These are phyloP conservation scores for Corymbia citriodora DNA, from an alignment of 441 rosid genomes.

Conservation along the genomic window DNA sequence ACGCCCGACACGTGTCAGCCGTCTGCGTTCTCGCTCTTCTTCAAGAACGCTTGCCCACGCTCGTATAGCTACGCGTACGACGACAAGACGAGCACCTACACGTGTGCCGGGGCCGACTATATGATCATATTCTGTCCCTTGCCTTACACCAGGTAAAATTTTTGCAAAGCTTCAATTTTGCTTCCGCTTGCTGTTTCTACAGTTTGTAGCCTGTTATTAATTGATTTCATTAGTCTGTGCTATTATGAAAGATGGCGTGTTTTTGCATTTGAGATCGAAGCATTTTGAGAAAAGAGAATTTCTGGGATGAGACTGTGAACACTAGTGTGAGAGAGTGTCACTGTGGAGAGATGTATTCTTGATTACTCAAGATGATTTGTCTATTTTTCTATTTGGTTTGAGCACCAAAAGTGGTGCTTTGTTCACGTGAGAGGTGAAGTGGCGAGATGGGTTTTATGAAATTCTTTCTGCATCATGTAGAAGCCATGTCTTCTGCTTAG, in stretches of 20 bases:
- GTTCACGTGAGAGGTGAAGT: background rate
- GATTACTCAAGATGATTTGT: background rate
- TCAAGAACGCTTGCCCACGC: constrained; percentile 82
- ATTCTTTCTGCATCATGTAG: background rate
- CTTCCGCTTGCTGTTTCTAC: background rate
- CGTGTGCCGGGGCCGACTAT: constrained; percentile 64
- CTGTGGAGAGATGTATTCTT: background rate
- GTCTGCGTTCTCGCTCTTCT: constrained; percentile 46
- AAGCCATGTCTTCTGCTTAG: background rate
- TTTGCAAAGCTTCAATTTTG: background rate
- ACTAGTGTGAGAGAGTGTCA: background rate
- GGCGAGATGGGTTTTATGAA: background rate
- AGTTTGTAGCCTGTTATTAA: background rate
- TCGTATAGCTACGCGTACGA: constrained; percentile 89
- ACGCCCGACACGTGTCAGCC: constrained; percentile 81
- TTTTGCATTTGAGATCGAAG: background rate
- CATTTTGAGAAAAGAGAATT: background rate
- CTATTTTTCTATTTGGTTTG: background rate
- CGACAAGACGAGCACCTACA: constrained; percentile 78
- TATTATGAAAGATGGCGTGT: background rate
- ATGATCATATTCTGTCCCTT: constrained; percentile 70
- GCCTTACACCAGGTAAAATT: constrained; percentile 63
- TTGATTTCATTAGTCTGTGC: background rate
- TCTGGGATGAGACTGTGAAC: background rate
- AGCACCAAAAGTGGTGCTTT: background rate